These are phyloP conservation scores for Lentinula guzmanii DNA, from an alignment of 768 basidiomycete species.

Conservation along the genomic window DNA sequence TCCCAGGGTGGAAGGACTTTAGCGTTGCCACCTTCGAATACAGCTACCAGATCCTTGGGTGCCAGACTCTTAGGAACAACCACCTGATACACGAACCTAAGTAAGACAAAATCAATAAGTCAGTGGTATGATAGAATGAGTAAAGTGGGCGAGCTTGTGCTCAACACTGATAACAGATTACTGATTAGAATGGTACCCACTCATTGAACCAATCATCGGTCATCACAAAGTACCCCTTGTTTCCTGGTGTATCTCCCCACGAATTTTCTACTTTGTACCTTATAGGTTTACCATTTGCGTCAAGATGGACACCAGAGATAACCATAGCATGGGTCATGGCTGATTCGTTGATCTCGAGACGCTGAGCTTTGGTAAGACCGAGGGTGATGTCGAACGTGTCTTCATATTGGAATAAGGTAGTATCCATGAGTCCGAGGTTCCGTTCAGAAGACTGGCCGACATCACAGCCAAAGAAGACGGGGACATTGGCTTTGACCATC, in stretches of 20 bases:
- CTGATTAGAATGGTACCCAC: conserved; percentile 34
- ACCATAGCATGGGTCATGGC: conserved; percentile 97
- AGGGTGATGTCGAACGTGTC: conserved; percentile 80
- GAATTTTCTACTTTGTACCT: conserved; percentile 98
- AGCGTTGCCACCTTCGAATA: conserved; percentile 64
- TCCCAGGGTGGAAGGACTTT: conserved; percentile 87
- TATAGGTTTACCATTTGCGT: conserved; percentile 64
- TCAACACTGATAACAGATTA: background rate
- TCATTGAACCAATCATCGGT: conserved; percentile 89
- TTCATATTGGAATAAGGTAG: conserved; percentile 76
- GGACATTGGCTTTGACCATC: conserved; percentile 81
- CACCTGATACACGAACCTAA: conserved; percentile 87
- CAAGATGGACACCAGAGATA: conserved; percentile 88
- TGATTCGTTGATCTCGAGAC: conserved; percentile 77
- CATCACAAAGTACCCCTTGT: conserved; percentile 92
- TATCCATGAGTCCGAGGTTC: conserved; percentile 79
- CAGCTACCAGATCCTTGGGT: conserved; percentile 72
- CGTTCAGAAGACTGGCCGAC: conserved; percentile 82
- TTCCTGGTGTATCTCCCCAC: conserved; percentile 74
- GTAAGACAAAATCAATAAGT: background rate
- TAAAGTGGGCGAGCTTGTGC: background rate
- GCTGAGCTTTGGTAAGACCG: conserved; percentile 78
- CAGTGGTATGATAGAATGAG: background rate
- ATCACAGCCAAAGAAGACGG: conserved; percentile 96
- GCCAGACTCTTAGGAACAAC: conserved; percentile 81